These are phyloP conservation scores for Podospora didyma DNA, from an alignment of 495 filamentous ascomycete genomes.

Conservation along the genomic window DNA sequence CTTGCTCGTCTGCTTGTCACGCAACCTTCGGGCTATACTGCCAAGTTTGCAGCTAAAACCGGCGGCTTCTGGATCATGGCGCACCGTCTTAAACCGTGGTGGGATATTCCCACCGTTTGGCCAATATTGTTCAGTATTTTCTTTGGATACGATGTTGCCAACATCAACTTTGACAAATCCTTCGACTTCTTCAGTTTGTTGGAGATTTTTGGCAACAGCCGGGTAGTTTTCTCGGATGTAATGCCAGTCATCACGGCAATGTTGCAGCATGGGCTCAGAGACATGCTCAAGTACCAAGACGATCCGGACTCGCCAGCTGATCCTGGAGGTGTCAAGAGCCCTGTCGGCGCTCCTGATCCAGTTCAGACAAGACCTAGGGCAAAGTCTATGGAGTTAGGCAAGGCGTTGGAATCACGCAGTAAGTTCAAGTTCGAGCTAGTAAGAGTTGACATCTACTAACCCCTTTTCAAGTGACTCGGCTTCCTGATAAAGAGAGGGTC, in stretches of 20 bases:
- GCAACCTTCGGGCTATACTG: conserved; percentile 73
- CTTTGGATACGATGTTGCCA: conserved; percentile 75
- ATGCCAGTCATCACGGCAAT: conserved; percentile 79
- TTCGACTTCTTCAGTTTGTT: conserved; percentile 71
- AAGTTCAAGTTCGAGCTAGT: conserved; percentile 18
- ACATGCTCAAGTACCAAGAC: conserved; percentile 58
- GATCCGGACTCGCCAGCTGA: conserved; percentile 52
- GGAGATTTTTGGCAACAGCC: conserved; percentile 63
- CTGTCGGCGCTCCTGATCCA: conserved; percentile 15
- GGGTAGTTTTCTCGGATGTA: conserved; percentile 72
- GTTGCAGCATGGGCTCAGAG: conserved; percentile 75
- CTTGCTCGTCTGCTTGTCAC: conserved; percentile 78
- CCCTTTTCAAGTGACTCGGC: conserved; percentile 18
- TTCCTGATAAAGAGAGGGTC: conserved; percentile 45
- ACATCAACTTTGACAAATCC: conserved; percentile 65
- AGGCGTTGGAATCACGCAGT: conserved; percentile 50
- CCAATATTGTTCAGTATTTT: conserved; percentile 84
- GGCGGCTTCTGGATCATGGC: conserved; percentile 85
- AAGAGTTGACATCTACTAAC: conserved; percentile 13
- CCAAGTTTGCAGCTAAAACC: conserved; percentile 78
- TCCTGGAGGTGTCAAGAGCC: conserved; percentile 6
- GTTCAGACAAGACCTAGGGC: conserved; percentile 36
- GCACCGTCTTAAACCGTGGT: conserved; percentile 78
- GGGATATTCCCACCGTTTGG: conserved; percentile 83
- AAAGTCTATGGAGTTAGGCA: conserved; percentile 44